Percentiles rank a stretch among this genome's conserved stretches.
These are phyloP conservation scores for Canavalia gladiata DNA, from an alignment of 306 rosid species.

Conservation along the genomic window DNA sequence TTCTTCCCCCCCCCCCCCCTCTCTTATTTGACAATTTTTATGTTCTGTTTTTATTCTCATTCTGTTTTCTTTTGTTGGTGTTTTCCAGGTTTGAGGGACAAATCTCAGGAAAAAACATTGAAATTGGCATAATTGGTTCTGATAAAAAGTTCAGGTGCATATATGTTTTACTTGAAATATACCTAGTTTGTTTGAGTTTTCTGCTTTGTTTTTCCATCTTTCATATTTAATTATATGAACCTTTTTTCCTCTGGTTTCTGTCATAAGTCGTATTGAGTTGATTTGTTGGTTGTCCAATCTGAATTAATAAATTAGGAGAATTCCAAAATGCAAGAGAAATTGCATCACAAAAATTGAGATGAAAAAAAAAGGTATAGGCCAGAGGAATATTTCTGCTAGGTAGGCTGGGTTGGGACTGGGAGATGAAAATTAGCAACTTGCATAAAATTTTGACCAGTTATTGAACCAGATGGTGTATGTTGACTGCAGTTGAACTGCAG, in stretches of 20 bases:
- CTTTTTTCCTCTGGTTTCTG: not conserved
- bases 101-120: conserved; percentile 92
- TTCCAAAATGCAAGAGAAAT: not conserved
- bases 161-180: conserved; percentile 34
- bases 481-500: no score
- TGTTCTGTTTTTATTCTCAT: not conserved
- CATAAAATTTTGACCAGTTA: no score
- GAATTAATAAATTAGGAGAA: not conserved
- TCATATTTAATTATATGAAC: conserved; percentile 4
- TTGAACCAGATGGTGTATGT: no score
- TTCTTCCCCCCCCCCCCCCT: no score
- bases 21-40: not conserved
- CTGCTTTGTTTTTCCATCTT: not conserved
- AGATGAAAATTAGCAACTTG: no score
- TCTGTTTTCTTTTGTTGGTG: conserved; percentile 14
- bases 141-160: conserved; percentile 90
- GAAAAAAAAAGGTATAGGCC: not conserved
- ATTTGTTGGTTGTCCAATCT: conserved; percentile 16
- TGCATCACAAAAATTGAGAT: not conserved
- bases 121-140: conserved; percentile 87
- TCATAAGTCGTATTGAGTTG: not conserved
- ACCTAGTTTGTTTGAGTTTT: not conserved
- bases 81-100: conserved; percentile 87
- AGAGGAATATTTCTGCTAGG: no score
- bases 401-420: no score